Base-by-base conservation (phyloP, 257 asterid species). In the Scutellaria baicalensis region DNA sequence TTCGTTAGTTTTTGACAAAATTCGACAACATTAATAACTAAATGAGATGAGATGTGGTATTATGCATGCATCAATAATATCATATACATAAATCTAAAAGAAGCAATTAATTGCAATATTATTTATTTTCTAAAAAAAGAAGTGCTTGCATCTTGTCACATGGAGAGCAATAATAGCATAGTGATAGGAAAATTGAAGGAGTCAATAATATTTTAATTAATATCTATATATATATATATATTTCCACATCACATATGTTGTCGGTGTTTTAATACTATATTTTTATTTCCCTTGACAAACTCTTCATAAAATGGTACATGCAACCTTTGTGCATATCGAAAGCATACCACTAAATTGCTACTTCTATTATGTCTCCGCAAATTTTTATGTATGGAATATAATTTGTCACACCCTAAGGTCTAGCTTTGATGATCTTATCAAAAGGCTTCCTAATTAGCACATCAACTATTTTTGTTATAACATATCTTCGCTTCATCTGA, bases 101-200 rank as follows among this genome's bases (percentile, higher is more conserved):
- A 27, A 27, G 33, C 33, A 27, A 27, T 27, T 27, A 27, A 27
- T 27, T 27, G 33, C 4, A 27, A 2, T 27, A 27, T 27, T 27
- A 1, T 27, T 27, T 27, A 1, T 27, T 1, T 27, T 27, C 4
- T 27, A 2, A 2, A 0, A 8, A n/a, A 14, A 2, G 55, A 51
- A 59, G 17, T 48, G 60, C 62, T 70, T 66, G 76, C 64, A 68
- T 68, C 50, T 75, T 68, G 65, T 69, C 93, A 86, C 85, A 70
- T 87, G 88, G 73, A 75, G 55, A 61, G 59, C 61, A 71, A 71
- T 61, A 62, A 60, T 71, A 62, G 70, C 38, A 50, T 43, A 61
- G 23, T 27, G 51, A 70, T 69, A 42, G 44, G 72, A 39, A 21
- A 72, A 70, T 14, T 43, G 50, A 68, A 23, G 27, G 3, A 42